Evolutionary conservation across 148 eudicot genomes (phyloP).

Genomic region (Beta vulgaris): DNA sequence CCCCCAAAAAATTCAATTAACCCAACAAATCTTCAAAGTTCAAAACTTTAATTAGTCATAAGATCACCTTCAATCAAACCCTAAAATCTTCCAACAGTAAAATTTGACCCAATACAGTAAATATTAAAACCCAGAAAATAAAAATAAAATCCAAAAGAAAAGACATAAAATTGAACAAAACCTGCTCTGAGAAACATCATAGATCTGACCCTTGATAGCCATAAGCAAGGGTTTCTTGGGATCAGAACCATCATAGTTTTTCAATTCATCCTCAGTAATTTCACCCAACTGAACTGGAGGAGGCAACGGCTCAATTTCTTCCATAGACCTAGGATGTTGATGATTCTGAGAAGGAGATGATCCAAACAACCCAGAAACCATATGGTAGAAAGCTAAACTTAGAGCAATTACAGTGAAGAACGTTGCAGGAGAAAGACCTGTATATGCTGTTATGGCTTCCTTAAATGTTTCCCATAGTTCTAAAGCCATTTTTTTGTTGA

Average conservation of each 20-base stretch:
- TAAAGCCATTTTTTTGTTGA: conserved; percentile 49
- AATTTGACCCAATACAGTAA: not conserved
- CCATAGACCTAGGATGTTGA: conserved; percentile 25
- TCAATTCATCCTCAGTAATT: conserved; percentile 68
- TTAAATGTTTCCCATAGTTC: conserved; percentile 70
- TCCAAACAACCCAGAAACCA: conserved; percentile 54
- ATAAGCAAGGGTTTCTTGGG: conserved; percentile 76
- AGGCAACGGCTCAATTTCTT: conserved; percentile 63
- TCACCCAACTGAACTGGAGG: conserved; percentile 93
- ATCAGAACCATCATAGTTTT: conserved; percentile 72
- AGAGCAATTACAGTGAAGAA: conserved; percentile 71
- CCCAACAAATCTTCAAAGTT: not conserved
- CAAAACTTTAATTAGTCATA: too few relatives aligned
- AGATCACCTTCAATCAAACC: not conserved
- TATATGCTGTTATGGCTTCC: conserved; percentile 63
- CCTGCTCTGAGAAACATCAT: conserved; percentile 98
- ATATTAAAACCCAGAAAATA: not conserved
- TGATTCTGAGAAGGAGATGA: conserved; percentile 37
- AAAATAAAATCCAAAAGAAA: not conserved
- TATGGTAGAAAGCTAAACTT: conserved; percentile 69
- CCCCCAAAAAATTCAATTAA: not conserved
- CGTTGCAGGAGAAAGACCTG: conserved; percentile 71
- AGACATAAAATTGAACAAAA: not conserved
- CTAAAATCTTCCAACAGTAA: not conserved
- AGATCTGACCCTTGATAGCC: conserved; percentile 98